Evolutionary conservation across 768 basidiomycete species (phyloP), one percentile per base, ranked within the genome.

Genomic region (Panaeolus papilionaceus): DNA sequence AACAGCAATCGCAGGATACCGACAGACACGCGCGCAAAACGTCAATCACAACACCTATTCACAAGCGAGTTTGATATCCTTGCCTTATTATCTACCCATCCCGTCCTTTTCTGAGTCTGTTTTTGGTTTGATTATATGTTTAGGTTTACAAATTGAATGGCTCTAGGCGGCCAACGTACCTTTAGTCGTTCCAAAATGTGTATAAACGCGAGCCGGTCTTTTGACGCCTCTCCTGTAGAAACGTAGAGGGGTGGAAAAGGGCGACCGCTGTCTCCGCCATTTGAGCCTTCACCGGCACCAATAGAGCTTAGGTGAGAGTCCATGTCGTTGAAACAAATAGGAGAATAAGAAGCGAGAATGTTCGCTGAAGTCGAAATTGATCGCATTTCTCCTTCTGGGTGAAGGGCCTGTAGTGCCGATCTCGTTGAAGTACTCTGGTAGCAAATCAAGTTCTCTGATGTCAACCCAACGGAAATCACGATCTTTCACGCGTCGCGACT

Each of bases 61-160:
- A 23, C 20, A 7, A 16, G 14, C n/a, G 18, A 23, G 7, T 18
- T 20, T 39, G 40, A 54, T 12, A 2, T 8, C 68, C 85, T 66
- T 70, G 93, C 93, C 51, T 92, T 86, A 73, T 95, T 86, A 71
- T 96, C 85, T 38, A 96, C 86, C 97, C 96, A 99, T 69, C 97
- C 97, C 0, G 96, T 98, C 9, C 97, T 87, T 77, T 96, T 97
- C 75, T 98, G 95, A 0, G 93, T 96, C 95, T 98, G 67, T 40
- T 51, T 37, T 10, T 42, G 1, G 12, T 64, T 23, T 23, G 61
- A 40, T 12, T 38, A 26, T 4, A 10, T 58, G 33, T 2, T 33
- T 14, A 33, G 12, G 8, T 23, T 20, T 11, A n/a, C 8, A n/a
- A 40, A 16, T 16, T 14, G 37, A 4, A 33, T 8, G 28, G 11